Conservation (phyloP, 2,329 filamentous ascomycete genomes). For the Bipolaris gigantea region DNA sequence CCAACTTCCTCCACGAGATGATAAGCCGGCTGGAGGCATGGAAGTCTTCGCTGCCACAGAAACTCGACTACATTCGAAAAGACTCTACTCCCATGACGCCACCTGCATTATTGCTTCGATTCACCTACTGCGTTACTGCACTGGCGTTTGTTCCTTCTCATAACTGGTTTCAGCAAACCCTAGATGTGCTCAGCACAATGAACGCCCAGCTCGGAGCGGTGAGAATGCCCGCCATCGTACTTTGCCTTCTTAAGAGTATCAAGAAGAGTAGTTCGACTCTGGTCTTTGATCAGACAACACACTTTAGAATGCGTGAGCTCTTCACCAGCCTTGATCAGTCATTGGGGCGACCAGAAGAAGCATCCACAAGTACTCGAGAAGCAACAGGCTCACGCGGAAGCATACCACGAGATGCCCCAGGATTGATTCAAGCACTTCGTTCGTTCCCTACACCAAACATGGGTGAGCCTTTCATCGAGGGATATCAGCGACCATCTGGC, state of each 20-base stretch:
- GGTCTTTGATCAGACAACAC: slow-evolving; percentile 15
- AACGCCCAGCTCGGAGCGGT: slow-evolving; percentile 25
- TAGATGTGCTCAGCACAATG: slow-evolving; percentile 27
- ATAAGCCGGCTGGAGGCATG: slow-evolving; percentile 45
- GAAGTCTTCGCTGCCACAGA: slow-evolving; percentile 35
- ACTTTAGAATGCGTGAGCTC: slow-evolving; percentile 16
- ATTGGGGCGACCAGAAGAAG: neutral
- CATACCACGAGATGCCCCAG: slow-evolving; percentile 2
- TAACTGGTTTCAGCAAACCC: slow-evolving; percentile 19
- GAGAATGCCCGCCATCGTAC: slow-evolving; percentile 30
- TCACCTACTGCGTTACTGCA: slow-evolving; percentile 29
- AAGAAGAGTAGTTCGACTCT: slow-evolving; percentile 14
- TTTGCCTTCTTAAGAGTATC: slow-evolving; percentile 26
- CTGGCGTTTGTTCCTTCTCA: slow-evolving; percentile 27
- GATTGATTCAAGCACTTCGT: slow-evolving; percentile 14
- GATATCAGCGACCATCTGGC: slow-evolving; percentile 5
- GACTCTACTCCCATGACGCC: slow-evolving; percentile 29
- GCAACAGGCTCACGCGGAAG: neutral
- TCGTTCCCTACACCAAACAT: slow-evolving; percentile 10
- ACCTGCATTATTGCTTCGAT: slow-evolving; percentile 32
- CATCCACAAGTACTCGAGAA: neutral
- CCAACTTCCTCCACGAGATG: slow-evolving; percentile 37
- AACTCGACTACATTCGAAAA: slow-evolving; percentile 26
- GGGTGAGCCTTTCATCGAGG: slow-evolving; percentile 1
- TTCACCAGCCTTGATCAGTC: slow-evolving; percentile 16